Evolutionary conservation across 768 basidiomycete genomes (phyloP).

Genomic region (Mycena indigotica): DNA sequence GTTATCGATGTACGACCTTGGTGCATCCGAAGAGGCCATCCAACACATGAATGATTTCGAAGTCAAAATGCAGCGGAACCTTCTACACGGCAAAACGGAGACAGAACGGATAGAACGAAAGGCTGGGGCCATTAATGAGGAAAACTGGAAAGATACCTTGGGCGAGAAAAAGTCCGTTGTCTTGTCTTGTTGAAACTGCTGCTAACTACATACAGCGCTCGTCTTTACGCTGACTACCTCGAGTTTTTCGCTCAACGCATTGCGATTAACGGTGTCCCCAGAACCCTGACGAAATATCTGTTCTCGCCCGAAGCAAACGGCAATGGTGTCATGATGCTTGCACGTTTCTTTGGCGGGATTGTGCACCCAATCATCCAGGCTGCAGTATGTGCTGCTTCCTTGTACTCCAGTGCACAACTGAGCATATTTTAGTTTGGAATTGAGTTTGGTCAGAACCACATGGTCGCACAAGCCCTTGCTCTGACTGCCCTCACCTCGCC

Average conservation of each 20-base stretch:
- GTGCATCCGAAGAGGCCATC: neutral
- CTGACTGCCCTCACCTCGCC: neutral
- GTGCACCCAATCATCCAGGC: conserved; percentile 58
- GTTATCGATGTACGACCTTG: conserved; percentile 2
- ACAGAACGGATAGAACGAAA: too few species aligned
- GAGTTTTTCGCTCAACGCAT: conserved; percentile 46
- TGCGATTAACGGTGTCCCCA: conserved; percentile 37
- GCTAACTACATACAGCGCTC: neutral
- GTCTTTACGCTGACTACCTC: conserved; percentile 22
- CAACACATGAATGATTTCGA: neutral
- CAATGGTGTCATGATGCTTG: conserved; percentile 38
- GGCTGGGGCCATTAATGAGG: neutral
- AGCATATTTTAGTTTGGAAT: neutral
- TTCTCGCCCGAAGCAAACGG: conserved; percentile 41
- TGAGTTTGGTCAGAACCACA: neutral
- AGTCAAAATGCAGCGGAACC: neutral
- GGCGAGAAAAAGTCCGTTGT: neutral
- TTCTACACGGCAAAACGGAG: conserved; percentile 2
- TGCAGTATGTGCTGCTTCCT: conserved; percentile 42
- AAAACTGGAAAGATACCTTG: neutral
- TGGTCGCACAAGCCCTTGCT: neutral
- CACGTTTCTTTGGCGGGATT: conserved; percentile 35
- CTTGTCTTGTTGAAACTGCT: neutral
- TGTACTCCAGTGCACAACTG: neutral
- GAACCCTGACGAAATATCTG: conserved; percentile 50